Evolutionary conservation across 1,284 basidiomycete species (phyloP), one percentile per base, ranked within the genome.

Genomic region (Lignosus rhinocerotis): DNA sequence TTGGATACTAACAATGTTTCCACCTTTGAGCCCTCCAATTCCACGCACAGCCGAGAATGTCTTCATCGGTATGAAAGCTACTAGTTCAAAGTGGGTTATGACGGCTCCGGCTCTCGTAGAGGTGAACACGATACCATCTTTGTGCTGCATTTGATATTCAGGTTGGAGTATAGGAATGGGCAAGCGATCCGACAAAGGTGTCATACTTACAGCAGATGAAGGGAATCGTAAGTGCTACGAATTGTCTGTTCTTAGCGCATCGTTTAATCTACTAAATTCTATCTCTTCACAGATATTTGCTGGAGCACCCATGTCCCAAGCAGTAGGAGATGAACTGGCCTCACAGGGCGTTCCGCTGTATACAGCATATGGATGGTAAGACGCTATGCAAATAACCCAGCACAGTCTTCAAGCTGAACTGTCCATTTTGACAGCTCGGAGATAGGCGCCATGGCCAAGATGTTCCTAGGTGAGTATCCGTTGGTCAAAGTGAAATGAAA

Each of bases 311-410:
- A 21, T 64, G 9, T 57, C 50, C 19, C 50, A 60, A 32, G 52
- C 54, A 33, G 52, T 62, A 8, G 63, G 63, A 25, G 53, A 64
- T n/a, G 25, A 34, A 5, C 30, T 64, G 1, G 55, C 58, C 0
- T 55, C 55, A 14, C 50, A 54, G 14, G 63, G 59, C 5, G 51
- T 64, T 17, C 31, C 54, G 8, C 21, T 64, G 16, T 45, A 46
- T 43, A 54, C 53, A 12, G 31, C 36, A 11, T 64, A 61, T 31
- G 63, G 63, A 48, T 48, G 50, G 63, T 62, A 51, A 42, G 55
- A 32, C 0, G 6, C 16, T n/a, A 17, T 12, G 6, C 25, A 36
- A 39, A 11, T 16, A 31, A 11, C 11, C 34, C 25, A 8, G 2
- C 9, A 34, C 36, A 10, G 3, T 12, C 17, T 19, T 11, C 12